Conservation (phyloP, 345 rosid species). For the Cochlearia excelsa region DNA sequence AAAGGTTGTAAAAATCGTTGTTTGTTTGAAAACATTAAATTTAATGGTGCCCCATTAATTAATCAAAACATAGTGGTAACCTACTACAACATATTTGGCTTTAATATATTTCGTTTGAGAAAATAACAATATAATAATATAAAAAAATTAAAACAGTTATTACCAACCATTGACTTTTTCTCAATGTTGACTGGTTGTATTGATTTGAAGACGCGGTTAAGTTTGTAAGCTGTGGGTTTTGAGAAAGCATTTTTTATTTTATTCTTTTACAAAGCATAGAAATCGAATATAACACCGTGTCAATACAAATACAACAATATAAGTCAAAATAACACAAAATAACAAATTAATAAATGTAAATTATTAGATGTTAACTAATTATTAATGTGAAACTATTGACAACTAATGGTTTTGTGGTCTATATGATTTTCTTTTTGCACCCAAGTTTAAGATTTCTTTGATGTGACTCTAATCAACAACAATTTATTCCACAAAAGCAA, state of each 20-base stretch:
- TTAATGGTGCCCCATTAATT: conserved; percentile 24
- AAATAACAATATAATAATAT: no score
- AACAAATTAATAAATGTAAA: conserved; percentile 1
- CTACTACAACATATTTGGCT: not conserved
- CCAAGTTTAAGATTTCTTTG: not conserved
- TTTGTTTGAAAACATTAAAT: not conserved
- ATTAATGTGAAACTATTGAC: conserved; percentile 1
- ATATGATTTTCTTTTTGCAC: not conserved
- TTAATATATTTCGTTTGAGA: conserved; percentile 5
- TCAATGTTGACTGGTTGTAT: conserved; percentile 8
- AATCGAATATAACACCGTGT: conserved; percentile 1
- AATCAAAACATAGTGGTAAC: conserved; percentile 16
- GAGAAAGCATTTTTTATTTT: not conserved
- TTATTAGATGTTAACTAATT: conserved; percentile 26
- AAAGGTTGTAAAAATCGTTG: not conserved
- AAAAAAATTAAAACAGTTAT: not conserved
- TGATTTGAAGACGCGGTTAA: conserved; percentile 26
- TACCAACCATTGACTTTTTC: conserved; percentile 14
- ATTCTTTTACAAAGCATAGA: not conserved
- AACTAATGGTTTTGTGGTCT: not conserved
- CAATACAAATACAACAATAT: not conserved
- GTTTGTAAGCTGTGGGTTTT: conserved; percentile 5
- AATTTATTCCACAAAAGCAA: no score
- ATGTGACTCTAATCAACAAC: not conserved
- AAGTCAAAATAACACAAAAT: conserved; percentile 8